Conservation (phyloP, 768 basidiomycete genomes). For the Trametes punicea region DNA sequence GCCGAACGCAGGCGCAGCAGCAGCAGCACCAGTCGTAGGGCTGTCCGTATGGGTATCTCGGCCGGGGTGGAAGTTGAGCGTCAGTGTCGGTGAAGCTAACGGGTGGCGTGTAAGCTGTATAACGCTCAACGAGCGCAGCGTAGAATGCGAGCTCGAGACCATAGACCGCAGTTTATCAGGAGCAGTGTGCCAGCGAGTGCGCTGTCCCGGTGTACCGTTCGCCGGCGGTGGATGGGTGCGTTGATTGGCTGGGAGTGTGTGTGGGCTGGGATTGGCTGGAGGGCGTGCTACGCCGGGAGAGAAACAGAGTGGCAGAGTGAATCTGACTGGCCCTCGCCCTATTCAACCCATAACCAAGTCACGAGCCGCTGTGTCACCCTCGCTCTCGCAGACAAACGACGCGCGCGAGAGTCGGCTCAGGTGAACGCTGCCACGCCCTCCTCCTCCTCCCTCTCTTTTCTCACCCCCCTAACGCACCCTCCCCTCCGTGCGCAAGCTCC, state of each 20-base stretch:
- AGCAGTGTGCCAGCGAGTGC: no score
- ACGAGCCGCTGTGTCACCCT: background rate
- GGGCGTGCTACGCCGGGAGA: background rate
- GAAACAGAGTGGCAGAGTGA: background rate
- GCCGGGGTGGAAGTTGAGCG: background rate
- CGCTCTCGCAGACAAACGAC: background rate
- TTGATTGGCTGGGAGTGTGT: background rate
- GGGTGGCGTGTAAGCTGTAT: conserved; percentile 4
- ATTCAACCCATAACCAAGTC: no score
- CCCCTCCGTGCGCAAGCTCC: background rate
- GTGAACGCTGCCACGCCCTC: background rate
- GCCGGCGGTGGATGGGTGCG: conserved; percentile 1
- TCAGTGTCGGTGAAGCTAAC: background rate
- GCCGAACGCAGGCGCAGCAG: conserved; percentile 1
- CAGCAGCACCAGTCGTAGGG: background rate
- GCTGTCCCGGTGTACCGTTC: background rate
- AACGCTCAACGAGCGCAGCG: background rate
- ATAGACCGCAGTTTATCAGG: no score
- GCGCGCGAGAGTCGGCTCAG: background rate
- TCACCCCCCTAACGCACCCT: background rate
- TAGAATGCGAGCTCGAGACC: background rate
- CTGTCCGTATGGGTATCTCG: background rate
- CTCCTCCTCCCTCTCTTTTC: background rate
- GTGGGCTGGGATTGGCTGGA: conserved; percentile 5
- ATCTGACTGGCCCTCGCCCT: no score